phyloP scores from a whole-genome alignment of 2,329 filamentous ascomycete species.

The Cladorrhinum sp. region DNA sequence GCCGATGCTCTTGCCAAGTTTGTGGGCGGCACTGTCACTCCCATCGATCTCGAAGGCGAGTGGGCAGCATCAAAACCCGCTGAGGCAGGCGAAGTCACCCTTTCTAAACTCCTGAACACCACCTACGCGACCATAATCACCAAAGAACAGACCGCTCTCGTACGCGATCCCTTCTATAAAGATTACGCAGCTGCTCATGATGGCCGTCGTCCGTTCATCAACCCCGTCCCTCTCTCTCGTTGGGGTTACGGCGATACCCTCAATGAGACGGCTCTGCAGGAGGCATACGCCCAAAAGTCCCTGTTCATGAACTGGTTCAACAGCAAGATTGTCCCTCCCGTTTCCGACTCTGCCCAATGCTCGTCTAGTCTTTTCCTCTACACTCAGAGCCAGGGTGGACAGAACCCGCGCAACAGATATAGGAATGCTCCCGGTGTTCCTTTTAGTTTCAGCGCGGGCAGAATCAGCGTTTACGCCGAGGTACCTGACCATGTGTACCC shows the following conservation, averaged over 20 bases:
- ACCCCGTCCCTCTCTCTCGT: slow-evolving; percentile 35
- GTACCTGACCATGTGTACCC: slow-evolving; percentile 43
- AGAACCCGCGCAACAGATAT: slow-evolving; percentile 36
- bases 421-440: slow-evolving; percentile 43
- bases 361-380: slow-evolving; percentile 50
- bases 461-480: slow-evolving; percentile 36
- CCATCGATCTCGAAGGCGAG: slow-evolving; percentile 25
- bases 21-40: slow-evolving; percentile 23
- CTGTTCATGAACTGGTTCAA: slow-evolving; percentile 47
- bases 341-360: slow-evolving; percentile 40
- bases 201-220: slow-evolving; percentile 37
- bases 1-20: slow-evolving; percentile 29
- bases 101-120: slow-evolving; percentile 30
- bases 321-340: slow-evolving; percentile 40
- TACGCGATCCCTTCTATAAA: slow-evolving; percentile 39
- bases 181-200: slow-evolving; percentile 38
- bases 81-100: slow-evolving; percentile 12
- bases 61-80: slow-evolving; percentile 30
- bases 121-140: slow-evolving; percentile 39
- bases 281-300: slow-evolving; percentile 49
- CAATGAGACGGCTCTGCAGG: slow-evolving; percentile 27
- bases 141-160: slow-evolving; percentile 37
- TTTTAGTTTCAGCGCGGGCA: slow-evolving; percentile 41
- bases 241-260: slow-evolving; percentile 37
- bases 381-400: slow-evolving; percentile 31